These are phyloP conservation scores for Schizophyllum commune DNA, from an alignment of 1,284 basidiomycete genomes.

Conservation along the genomic window DNA sequence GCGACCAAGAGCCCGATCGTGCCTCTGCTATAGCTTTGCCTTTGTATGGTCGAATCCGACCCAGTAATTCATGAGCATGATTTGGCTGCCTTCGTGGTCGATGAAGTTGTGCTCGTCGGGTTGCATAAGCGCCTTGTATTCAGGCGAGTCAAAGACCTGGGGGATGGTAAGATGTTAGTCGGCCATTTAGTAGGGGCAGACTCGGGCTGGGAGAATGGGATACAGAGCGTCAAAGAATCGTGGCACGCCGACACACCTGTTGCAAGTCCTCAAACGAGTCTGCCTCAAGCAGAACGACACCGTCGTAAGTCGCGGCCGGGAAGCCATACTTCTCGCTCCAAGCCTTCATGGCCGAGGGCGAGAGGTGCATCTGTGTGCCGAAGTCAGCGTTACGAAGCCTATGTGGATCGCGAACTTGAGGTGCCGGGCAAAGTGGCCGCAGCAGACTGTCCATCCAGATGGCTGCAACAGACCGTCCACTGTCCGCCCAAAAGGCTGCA, in stretches of 20 bases:
- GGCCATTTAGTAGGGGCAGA: no score
- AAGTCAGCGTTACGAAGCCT: no score
- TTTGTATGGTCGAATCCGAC: neutral
- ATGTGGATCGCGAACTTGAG: no score
- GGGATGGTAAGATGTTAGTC: neutral
- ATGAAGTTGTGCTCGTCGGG: constrained; percentile 14
- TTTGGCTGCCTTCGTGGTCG: constrained; percentile 8
- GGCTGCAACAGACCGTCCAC: no score
- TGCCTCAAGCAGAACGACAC: constrained; percentile 12
- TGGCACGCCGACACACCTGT: neutral
- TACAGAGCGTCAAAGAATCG: neutral
- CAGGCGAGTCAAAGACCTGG: constrained; percentile 2
- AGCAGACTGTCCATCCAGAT: no score
- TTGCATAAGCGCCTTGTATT: neutral
- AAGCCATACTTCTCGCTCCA: neutral
- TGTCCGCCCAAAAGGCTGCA: no score
- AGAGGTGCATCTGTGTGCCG: neutral
- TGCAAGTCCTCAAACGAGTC: constrained; percentile 10
- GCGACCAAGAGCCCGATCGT: no score
- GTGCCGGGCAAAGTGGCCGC: no score
- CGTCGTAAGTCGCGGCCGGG: constrained; percentile 9
- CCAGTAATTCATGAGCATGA: constrained; percentile 10
- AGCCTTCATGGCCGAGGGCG: neutral
- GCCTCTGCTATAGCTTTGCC: neutral
- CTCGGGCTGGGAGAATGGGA: no score